Percentiles rank a stretch among this genome's conserved stretches.
Conservation (phyloP, 108 stramenopile genomes). For the Nannochloropsis gaditana region DNA sequence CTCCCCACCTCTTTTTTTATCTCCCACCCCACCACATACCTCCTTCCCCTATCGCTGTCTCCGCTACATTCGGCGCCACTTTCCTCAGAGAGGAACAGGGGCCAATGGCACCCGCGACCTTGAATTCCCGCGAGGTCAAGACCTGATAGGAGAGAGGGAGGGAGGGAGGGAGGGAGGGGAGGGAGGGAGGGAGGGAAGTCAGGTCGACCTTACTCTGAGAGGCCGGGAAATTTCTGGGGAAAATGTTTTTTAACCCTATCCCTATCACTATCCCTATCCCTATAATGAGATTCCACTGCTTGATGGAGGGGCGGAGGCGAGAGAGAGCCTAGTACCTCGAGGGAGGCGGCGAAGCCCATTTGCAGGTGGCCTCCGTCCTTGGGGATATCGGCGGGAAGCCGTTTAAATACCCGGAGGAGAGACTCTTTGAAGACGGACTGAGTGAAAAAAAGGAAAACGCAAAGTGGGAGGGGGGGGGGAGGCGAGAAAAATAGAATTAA, state of each 20-base stretch:
- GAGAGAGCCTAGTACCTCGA: conserved; percentile 18
- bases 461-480: not conserved
- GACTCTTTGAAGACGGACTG: conserved; percentile 92
- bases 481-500: not conserved
- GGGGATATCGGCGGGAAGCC: conserved; percentile 51
- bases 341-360: conserved; percentile 10
- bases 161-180: not conserved
- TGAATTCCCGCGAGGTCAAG: conserved; percentile 85
- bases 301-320: not conserved
- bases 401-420: conserved; percentile 81
- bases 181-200: not conserved
- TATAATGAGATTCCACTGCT: too few relatives aligned
- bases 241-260: too few relatives aligned
- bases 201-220: not conserved
- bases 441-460: not conserved
- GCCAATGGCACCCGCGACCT: conserved; percentile 66
- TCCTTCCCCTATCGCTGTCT: conserved; percentile 85
- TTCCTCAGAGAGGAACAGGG: conserved; percentile 71
- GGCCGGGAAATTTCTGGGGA: too few relatives aligned
- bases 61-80: conserved; percentile 78
- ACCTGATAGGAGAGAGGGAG: conserved; percentile 60
- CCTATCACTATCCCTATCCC: too few relatives aligned
- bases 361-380: conserved; percentile 14
- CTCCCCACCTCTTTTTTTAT: not conserved
- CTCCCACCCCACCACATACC: not conserved